Percentiles rank a stretch among this genome's conserved stretches.
Evolutionary conservation across 2,329 filamentous ascomycete species (phyloP).

Genomic region (Xylaria hypoxylon): DNA sequence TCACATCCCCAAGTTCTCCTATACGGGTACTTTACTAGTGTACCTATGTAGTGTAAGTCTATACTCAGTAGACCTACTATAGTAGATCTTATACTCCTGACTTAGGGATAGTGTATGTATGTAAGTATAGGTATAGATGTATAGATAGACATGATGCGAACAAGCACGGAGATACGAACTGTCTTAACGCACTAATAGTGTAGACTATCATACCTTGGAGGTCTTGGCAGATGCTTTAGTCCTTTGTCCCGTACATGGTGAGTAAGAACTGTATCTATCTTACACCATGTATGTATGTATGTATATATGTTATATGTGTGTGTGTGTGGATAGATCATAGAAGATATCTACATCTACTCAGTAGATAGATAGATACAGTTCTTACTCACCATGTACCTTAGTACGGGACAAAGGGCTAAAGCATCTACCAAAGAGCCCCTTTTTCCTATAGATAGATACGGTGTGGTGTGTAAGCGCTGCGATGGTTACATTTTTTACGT

Average conservation of each 20-base stretch:
- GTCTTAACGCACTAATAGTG: not conserved
- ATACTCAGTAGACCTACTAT: not conserved
- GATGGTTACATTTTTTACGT: constrained; percentile 21
- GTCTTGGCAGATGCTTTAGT: not conserved
- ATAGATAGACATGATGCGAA: not conserved
- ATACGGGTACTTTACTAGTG: not conserved
- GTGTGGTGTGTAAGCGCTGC: constrained; percentile 21
- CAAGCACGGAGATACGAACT: not conserved
- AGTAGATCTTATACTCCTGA: not conserved
- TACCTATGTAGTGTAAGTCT: not conserved
- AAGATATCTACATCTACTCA: too few species aligned
- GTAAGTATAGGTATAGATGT: too few species aligned
- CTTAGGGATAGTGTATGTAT: not conserved
- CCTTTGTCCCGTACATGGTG: not conserved
- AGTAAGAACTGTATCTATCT: too few species aligned
- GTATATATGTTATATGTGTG: too few species aligned
- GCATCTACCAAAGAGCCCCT: too few species aligned
- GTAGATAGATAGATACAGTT: too few species aligned
- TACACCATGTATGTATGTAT: too few species aligned
- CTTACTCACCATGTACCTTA: too few species aligned
- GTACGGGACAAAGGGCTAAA: too few species aligned
- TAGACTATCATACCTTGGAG: not conserved
- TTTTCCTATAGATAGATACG: constrained; percentile 5
- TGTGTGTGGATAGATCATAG: too few species aligned
- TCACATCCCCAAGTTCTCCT: not conserved